Conservation (phyloP, 495 filamentous ascomycete genomes). For the Penicillium cataractarum region DNA sequence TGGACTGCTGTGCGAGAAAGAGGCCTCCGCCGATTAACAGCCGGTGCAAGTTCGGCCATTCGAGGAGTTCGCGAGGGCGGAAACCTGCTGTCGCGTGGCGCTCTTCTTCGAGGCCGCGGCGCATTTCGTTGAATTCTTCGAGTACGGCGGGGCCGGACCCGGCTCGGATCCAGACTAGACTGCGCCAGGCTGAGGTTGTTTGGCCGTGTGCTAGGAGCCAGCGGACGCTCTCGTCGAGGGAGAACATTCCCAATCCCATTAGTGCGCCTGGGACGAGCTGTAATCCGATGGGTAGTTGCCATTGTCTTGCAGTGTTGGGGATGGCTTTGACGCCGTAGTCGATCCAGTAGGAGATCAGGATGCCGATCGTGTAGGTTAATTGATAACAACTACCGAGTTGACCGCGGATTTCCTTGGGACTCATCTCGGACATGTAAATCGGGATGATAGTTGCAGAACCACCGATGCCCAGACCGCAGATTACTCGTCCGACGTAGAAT, state of each 20-base stretch:
- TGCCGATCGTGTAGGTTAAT: constrained; percentile 56
- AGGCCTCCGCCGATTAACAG: constrained; percentile 44
- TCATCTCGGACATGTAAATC: constrained; percentile 61
- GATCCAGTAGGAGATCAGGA: constrained; percentile 57
- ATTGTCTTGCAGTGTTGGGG: constrained; percentile 54
- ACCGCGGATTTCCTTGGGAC: constrained; percentile 56
- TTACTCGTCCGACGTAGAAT: constrained; percentile 53
- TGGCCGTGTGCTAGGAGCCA: constrained; percentile 53
- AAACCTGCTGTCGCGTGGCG: constrained; percentile 45
- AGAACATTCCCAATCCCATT: constrained; percentile 55
- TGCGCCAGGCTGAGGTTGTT: constrained; percentile 46
- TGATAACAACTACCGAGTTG: constrained; percentile 57
- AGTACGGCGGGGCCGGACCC: constrained; percentile 35
- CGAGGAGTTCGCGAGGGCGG: constrained; percentile 44
- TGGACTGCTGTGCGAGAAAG: constrained; percentile 54
- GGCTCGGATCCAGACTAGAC: constrained; percentile 55
- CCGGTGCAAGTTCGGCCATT: constrained; percentile 47
- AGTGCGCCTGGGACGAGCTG: constrained; percentile 54
- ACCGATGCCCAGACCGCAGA: constrained; percentile 61
- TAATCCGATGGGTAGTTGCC: constrained; percentile 58
- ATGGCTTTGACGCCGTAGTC: constrained; percentile 60
- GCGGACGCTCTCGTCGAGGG: constrained; percentile 53
- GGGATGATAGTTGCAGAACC: constrained; percentile 60
- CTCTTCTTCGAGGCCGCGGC: constrained; percentile 48
- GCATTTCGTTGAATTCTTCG: constrained; percentile 52